Percentiles rank a stretch among this genome's conserved stretches.
These are phyloP conservation scores for Beauveria medogensis DNA, from an alignment of 2,329 filamentous ascomycete species.

Conservation along the genomic window DNA sequence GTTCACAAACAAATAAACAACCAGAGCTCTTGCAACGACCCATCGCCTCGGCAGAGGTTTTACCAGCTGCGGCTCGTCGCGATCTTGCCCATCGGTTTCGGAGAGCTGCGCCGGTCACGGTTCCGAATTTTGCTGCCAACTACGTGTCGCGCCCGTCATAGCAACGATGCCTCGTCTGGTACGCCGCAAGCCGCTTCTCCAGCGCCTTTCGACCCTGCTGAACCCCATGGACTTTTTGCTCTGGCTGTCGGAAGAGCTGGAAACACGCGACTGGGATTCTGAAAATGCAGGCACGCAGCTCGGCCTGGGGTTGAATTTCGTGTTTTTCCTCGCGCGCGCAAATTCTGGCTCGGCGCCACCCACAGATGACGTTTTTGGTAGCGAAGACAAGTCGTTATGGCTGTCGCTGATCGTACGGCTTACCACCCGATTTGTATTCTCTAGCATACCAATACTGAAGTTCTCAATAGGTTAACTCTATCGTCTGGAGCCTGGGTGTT, in stretches of 20 bases:
- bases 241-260: conserved; percentile 87
- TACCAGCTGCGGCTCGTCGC: not conserved
- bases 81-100: not conserved
- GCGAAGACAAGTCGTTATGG: conserved; percentile 58
- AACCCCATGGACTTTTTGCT: conserved; percentile 86
- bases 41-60: not conserved
- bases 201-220: conserved; percentile 73
- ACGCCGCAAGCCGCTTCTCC: conserved; percentile 66
- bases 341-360: conserved; percentile 52
- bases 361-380: conserved; percentile 78
- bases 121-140: not conserved
- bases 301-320: conserved; percentile 67
- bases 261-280: conserved; percentile 85
- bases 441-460: conserved; percentile 10
- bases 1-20: conserved; percentile 10
- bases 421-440: not conserved
- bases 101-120: not conserved
- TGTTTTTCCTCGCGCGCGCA: conserved; percentile 75
- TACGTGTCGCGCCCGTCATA: not conserved
- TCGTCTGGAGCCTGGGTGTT: conserved; percentile 61
- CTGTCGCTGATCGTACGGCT: conserved; percentile 45
- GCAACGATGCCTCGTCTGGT: conserved; percentile 65
- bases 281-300: conserved; percentile 67
- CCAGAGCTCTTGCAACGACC: not conserved
- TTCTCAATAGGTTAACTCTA: conserved; percentile 49